Evolutionary conservation across 106 monocot genomes (phyloP).

Genomic region (Chionographis japonica): DNA sequence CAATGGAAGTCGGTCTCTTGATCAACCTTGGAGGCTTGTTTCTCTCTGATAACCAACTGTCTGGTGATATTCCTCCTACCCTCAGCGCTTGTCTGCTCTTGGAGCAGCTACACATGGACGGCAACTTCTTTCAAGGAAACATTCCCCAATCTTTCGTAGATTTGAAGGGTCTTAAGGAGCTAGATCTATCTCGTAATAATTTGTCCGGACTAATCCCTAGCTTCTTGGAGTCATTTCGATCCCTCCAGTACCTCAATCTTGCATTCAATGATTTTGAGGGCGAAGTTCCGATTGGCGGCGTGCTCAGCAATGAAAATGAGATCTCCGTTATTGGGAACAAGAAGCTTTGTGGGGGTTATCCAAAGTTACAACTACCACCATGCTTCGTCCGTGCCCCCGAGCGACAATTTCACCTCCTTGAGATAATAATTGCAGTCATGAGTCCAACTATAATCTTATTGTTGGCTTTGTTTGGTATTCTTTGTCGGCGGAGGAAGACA

Average conservation of each 20-base stretch:
- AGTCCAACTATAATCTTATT: neutral
- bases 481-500: too few species aligned
- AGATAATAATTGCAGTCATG: neutral
- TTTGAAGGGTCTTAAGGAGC: conserved; percentile 12
- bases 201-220: conserved; percentile 16
- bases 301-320: conserved; percentile 10
- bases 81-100: conserved; percentile 4
- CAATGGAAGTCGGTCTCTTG: conserved; percentile 8
- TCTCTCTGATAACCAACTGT: conserved; percentile 10
- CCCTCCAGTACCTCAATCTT: conserved; percentile 14
- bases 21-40: conserved; percentile 5
- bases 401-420: neutral
- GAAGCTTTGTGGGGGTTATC: conserved; percentile 14
- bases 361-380: neutral
- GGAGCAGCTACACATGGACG: neutral
- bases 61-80: conserved; percentile 17
- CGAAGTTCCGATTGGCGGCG: conserved; percentile 12
- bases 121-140: conserved; percentile 2
- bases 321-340: conserved; percentile 13
- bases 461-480: neutral
- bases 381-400: neutral
- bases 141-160: conserved; percentile 15
- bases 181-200: conserved; percentile 30
- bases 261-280: conserved; percentile 24
- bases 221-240: neutral